Evolutionary conservation across 2,329 filamentous ascomycete genomes (phyloP), one percentile per base, ranked within the genome.

Genomic region (Fusarium xyrophilum): DNA sequence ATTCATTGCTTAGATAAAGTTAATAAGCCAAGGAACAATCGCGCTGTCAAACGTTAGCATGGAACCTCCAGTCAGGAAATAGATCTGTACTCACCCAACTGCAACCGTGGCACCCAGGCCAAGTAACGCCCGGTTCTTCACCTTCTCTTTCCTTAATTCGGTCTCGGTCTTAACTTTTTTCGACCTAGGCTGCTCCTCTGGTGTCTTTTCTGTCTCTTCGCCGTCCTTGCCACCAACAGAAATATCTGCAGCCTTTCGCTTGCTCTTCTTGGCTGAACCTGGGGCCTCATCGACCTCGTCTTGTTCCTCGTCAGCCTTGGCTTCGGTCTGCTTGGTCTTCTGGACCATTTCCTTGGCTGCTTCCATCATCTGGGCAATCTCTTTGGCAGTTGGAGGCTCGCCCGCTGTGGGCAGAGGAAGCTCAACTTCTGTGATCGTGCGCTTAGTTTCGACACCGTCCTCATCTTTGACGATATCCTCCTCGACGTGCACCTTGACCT

Each of bases 271-370:
- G 40, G 79, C 75, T 19, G 80, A 75, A 39, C 80, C 78, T 10
- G 76, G 76, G 3, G 78, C 76, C 25, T 76, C 76, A 21, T 76
- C 71, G 76, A 81, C 65, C 57, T 74, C 69, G 21, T 76, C 76
- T 11, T 80, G 75, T 14, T 76, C 76, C 6, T 80, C 75, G 75
- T 83, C 80, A 35, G 21, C 30, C 60, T 85, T 85, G 46, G 86
- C 58, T 54, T 73, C 64, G 23, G 78, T 79, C 69, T 84, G 81
- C 67, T 85, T 82, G 64, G 86, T 86, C 63, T 89, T 89, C 66
- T 91, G 86, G 8, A 97, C 94, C 92, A 97, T 97, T 71, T 90
- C 88, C 81, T 91, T 93, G 33, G 96, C 96, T 74, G 93, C 89
- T 30, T 89, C 89, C 62, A 98, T 90, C 91, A 97, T 93, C 57